These are phyloP conservation scores for Narthecium ossifragum DNA, from an alignment of 106 monocot species.

Conservation along the genomic window DNA sequence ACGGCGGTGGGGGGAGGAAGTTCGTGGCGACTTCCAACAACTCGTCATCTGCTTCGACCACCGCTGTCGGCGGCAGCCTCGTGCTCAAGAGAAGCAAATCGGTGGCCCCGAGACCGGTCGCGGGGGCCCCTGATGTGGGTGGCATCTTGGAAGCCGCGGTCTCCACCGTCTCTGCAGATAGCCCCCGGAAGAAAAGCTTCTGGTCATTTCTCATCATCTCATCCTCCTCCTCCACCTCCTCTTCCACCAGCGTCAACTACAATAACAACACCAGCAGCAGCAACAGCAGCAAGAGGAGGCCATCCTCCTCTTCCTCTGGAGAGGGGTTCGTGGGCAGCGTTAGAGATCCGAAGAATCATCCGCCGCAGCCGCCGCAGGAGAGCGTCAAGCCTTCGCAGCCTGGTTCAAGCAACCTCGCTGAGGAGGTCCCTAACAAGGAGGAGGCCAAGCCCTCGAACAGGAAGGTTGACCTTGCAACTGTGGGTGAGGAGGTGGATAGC, in stretches of 20 bases:
- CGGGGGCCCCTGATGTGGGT: neutral
- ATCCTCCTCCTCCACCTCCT: conserved; percentile 14
- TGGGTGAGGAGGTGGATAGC: conserved; percentile 27
- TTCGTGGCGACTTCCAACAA: neutral
- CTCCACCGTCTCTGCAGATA: too few species aligned
- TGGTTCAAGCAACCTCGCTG: neutral
- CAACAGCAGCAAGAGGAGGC: conserved; percentile 20
- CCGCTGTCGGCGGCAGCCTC: neutral
- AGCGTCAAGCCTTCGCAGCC: too few species aligned
- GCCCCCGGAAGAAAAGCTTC: conserved; percentile 70
- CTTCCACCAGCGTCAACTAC: too few species aligned
- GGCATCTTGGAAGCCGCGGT: too few species aligned
- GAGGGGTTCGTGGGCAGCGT: neutral
- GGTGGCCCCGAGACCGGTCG: conserved; percentile 29
- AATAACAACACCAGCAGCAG: too few species aligned
- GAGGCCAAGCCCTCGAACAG: neutral
- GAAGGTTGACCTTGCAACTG: neutral
- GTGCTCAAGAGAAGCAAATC: conserved; percentile 54
- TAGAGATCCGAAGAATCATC: neutral
- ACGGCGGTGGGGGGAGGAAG: neutral
- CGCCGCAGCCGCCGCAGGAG: neutral
- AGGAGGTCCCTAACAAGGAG: neutral
- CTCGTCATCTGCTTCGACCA: conserved; percentile 1
- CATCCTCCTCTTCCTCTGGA: conserved; percentile 26
- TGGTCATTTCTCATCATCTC: conserved; percentile 61